Base-by-base conservation (phyloP, 768 basidiomycete genomes). In the Tylopilus vinaceipallidus region DNA sequence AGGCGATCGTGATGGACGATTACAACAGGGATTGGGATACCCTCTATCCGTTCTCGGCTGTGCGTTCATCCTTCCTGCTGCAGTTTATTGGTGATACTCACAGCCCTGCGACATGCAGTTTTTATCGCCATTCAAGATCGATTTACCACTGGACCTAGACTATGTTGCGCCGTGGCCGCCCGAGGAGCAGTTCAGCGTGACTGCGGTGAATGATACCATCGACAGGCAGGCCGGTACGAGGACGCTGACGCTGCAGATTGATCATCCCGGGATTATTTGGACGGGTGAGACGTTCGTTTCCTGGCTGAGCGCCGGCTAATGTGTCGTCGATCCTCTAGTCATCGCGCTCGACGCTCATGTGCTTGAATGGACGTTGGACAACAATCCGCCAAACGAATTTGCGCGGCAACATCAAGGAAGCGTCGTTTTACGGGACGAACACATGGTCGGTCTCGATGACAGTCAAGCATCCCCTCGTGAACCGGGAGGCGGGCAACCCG, bases 281-380 rank as follows among this genome's bases (percentile, higher is more conserved):
- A 89, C 91, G 4, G 83, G 87, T 82, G 58, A 45, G 76, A n/a
- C n/a, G n/a, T n/a, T 8, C 20, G 8, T 11, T 38, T 37, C 19
- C 13, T 14, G 4, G 16, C 32, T 8, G 3, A 10, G 10, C 27
- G 7, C 19, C 5, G 7, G 6, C 38, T 60, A 36, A 42, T 34
- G 38, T 32, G 34, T 16, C 12, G 19, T 23, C 32, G 4, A 22
- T 2, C 11, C 46, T 47, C 35, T 58, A 82, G 92, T 89, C 4
- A 78, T 98, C 46, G 88, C 93, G 0, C 97, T 98, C 61, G 88
- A 95, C 42, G 95, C 91, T 0, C 86, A 95, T 52, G 90, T 98
- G 13, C 66, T 95, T 8, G 69, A 79, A 45, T 98, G 95, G 95
- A 83, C 81, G 14, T 74, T 94, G 32, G 88, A 91, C 55, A 73